Evolutionary conservation across 306 rosid species (phyloP), one percentile per base, ranked within the genome.

Genomic region (Pueraria montana): DNA sequence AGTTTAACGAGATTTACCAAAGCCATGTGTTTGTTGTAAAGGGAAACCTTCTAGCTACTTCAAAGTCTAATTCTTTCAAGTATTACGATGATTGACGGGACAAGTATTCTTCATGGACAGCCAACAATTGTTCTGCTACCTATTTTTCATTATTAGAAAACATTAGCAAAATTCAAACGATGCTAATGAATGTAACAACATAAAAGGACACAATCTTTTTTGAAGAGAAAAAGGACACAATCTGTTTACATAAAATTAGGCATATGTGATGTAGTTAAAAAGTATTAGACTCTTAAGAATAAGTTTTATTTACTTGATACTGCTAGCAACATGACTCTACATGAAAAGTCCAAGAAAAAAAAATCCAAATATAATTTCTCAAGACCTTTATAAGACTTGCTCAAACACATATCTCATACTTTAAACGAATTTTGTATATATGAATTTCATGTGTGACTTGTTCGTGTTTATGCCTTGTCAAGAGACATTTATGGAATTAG

Each of bases 61-160:
- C 8, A 36, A 64, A 42, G 27, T 20, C 30, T 16, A 59, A 12
- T 61, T 38, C 65, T 13, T 52, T 68, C 2, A 74, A 18, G 53
- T 6, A 56, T 42, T 56, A 80, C 30, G 16, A 63, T 75, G 72
- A 64, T 16, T 52, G 65, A 5, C 16, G 86, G 50, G 75, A 82
- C 80, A 87, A 66, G 23, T 84, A 82, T 21, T 91, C 93, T 74
- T 90, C 97, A 85, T 89, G 89, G 53, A 91, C 70, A 71, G 26
- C 71, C 80, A 89, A 72, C 90, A 93, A 85, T 17, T 93, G 86
- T 76, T 93, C 96, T 36, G 96, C 94, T 63, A 93, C 94, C 97
- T 93, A 87, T 85, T 78, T 81, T 75, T 67, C 63, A 81, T 36
- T 12, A 50, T 32, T 4, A 40, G 9, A 49, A 69, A 73, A 58